Conservation (phyloP, 2,329 filamentous ascomycete species). For the Nemania sp. region DNA sequence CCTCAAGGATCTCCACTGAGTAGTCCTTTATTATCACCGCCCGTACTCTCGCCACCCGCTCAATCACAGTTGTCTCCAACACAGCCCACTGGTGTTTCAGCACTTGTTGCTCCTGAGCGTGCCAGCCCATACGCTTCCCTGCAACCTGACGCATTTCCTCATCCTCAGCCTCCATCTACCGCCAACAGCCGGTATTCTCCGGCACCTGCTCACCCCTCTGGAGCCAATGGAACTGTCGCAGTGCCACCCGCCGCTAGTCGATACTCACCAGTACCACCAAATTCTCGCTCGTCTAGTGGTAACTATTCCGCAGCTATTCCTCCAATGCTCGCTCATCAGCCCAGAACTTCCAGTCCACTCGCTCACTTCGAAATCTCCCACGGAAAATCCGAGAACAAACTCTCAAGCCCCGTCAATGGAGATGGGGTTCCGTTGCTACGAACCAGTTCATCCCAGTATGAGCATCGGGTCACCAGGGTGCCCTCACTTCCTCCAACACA, state of each 20-base stretch:
- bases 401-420: constrained; percentile 39
- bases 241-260: constrained; percentile 50
- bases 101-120: constrained; percentile 58
- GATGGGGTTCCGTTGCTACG: constrained; percentile 52
- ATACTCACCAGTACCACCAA: constrained; percentile 58
- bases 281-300: constrained; percentile 46
- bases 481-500: constrained; percentile 64
- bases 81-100: constrained; percentile 38
- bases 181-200: constrained; percentile 63
- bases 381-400: constrained; percentile 43
- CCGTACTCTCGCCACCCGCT: constrained; percentile 18
- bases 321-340: constrained; percentile 60
- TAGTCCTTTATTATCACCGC: constrained; percentile 31
- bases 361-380: constrained; percentile 64
- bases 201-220: constrained; percentile 50
- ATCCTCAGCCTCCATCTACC: constrained; percentile 43
- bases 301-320: constrained; percentile 50
- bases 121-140: constrained; percentile 59
- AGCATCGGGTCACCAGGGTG: constrained; percentile 58
- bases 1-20: constrained; percentile 36
- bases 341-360: constrained; percentile 67
- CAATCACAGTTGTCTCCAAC: constrained; percentile 34
- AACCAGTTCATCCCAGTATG: constrained; percentile 58
- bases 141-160: constrained; percentile 41
- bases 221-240: constrained; percentile 45